phyloP scores from a whole-genome alignment of 345 rosid species.

The Odontarrhena argentea region DNA sequence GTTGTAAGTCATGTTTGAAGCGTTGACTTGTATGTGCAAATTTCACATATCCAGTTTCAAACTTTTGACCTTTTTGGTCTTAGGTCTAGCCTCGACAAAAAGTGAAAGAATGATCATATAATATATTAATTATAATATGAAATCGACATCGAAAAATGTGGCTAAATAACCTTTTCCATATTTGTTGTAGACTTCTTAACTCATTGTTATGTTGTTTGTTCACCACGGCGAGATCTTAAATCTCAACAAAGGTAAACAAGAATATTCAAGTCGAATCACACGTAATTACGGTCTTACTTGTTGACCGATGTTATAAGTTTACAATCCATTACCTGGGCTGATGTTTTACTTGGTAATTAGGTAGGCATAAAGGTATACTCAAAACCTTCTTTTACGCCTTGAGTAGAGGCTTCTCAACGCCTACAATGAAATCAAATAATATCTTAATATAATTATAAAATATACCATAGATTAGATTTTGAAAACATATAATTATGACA shows the following conservation, averaged over 20 bases:
- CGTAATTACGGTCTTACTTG: constrained; percentile 33
- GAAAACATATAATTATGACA: too few relatives aligned
- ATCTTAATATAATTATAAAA: background rate
- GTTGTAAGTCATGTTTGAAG: too few relatives aligned
- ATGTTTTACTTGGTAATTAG: constrained; percentile 33
- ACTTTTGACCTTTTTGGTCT: too few relatives aligned
- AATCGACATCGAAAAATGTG: constrained; percentile 23
- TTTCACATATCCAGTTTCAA: too few relatives aligned
- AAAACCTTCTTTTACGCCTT: constrained; percentile 14
- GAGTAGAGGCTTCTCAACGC: constrained; percentile 8
- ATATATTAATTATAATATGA: constrained; percentile 8
- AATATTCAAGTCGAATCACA: constrained; percentile 27
- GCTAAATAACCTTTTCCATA: constrained; percentile 1
- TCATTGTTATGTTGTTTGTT: background rate
- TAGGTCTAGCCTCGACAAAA: constrained; percentile 4
- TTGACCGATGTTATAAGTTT: constrained; percentile 30
- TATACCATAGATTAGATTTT: too few relatives aligned
- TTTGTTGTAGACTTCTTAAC: background rate
- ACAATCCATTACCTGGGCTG: constrained; percentile 25
- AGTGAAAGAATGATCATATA: constrained; percentile 20
- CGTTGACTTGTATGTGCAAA: too few relatives aligned
- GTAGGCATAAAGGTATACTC: constrained; percentile 14
- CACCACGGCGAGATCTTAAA: constrained; percentile 25
- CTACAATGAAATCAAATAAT: background rate
- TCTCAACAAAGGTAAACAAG: constrained; percentile 14